Conservation (phyloP, 2,329 filamentous ascomycete species). For the Epichloe sibirici region DNA sequence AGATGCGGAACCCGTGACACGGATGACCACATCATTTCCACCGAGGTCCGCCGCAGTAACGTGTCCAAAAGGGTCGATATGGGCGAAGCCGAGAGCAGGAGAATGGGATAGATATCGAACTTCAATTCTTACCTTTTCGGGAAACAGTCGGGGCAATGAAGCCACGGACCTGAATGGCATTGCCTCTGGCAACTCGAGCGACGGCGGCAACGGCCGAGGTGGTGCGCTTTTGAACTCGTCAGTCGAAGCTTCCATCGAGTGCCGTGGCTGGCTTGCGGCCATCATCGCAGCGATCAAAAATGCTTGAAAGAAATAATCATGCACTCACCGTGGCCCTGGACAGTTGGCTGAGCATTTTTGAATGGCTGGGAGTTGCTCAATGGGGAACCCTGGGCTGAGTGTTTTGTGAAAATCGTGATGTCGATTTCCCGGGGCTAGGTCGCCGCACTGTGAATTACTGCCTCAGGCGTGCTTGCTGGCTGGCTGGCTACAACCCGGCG, state of each 20-base stretch:
- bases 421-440: constrained; percentile 17
- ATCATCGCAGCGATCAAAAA: neutral
- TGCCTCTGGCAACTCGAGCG: constrained; percentile 30
- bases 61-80: neutral
- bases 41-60: neutral
- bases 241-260: neutral
- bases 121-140: constrained; percentile 42
- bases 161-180: constrained; percentile 37
- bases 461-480: constrained; percentile 11
- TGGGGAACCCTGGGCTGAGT: constrained; percentile 28
- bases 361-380: constrained; percentile 34
- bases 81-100: neutral
- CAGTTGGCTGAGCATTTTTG: constrained; percentile 45
- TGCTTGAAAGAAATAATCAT: neutral
- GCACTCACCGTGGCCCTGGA: constrained; percentile 43
- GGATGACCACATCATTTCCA: neutral
- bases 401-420: constrained; percentile 36
- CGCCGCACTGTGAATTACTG: constrained; percentile 10
- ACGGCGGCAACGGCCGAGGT: constrained; percentile 36
- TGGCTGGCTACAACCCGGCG: neutral
- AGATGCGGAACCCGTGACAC: neutral
- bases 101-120: neutral
- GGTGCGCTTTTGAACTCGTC: constrained; percentile 31
- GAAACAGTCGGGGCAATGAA: constrained; percentile 50
- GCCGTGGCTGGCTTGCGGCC: neutral